Percentiles rank a stretch among this genome's conserved stretches.
Evolutionary conservation across 805 yeast genomes (phyloP).

Genomic region (Millerozyma acaciae): DNA sequence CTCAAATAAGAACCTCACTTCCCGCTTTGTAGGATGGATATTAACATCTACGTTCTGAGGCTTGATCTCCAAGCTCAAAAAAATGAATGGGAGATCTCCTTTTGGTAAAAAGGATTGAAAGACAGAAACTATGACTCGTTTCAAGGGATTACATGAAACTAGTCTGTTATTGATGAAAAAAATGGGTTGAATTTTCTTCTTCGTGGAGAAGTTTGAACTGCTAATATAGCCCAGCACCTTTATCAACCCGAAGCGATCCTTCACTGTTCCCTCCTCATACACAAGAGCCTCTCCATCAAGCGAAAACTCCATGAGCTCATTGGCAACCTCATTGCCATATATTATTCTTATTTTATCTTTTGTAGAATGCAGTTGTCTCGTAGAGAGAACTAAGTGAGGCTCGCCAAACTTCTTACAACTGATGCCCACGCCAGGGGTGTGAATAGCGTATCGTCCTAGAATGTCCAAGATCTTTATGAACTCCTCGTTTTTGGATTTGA

Average conservation of each 20-base stretch:
- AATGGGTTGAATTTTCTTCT: constrained; percentile 62
- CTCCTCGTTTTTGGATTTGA: constrained; percentile 69
- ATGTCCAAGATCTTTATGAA: constrained; percentile 75
- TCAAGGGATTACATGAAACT: constrained; percentile 77
- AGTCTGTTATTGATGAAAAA: constrained; percentile 84
- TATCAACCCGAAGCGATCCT: constrained; percentile 45
- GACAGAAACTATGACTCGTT: constrained; percentile 59
- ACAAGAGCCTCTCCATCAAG: constrained; percentile 1
- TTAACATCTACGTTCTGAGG: constrained; percentile 84
- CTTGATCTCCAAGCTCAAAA: constrained; percentile 61
- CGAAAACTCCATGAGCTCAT: constrained; percentile 52
- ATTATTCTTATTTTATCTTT: constrained; percentile 71
- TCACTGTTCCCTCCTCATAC: constrained; percentile 3
- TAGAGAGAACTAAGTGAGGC: constrained; percentile 58
- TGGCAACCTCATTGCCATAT: constrained; percentile 67
- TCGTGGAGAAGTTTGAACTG: constrained; percentile 65
- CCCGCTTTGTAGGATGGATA: constrained; percentile 93
- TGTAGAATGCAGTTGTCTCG: constrained; percentile 46
- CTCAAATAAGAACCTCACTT: constrained; percentile 80
- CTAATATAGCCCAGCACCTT: constrained; percentile 60
- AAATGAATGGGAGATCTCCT: constrained; percentile 71
- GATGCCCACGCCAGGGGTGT: constrained; percentile 65
- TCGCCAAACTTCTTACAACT: constrained; percentile 81
- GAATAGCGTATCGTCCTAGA: constrained; percentile 78
- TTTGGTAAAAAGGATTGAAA: constrained; percentile 71